Evolutionary conservation across 2,329 filamentous ascomycete genomes (phyloP), one percentile per base, ranked within the genome.

Genomic region (Colletotrichum orbiculare): DNA sequence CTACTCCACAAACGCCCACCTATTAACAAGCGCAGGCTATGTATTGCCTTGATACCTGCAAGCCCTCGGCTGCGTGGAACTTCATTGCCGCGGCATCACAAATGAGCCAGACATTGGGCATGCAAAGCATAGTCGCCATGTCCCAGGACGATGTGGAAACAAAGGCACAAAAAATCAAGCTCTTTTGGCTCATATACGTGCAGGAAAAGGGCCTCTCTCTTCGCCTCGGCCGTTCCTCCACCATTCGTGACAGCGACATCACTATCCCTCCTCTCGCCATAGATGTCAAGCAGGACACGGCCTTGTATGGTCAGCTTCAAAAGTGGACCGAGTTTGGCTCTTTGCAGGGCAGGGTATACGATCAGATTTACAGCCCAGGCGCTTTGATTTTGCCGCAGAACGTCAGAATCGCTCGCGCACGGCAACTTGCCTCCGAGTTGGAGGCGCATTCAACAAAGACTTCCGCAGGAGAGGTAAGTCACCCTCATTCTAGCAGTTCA

Each of bases 171-270:
- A 71, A 70, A 12, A 61, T 49, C 4, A 47, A 60, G 8, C 55
- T 74, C 1, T 75, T 75, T 45, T 74, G 73, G 73, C 58, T 66
- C 7, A 65, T 73, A 1, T 74, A 74, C 46, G 52, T 64, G 6
- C 60, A 63, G 1, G 73, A 75, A 13, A 74, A 74, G 48, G 64
- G 59, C 0, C 61, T 74, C 1, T 69, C 71, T 0, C 61, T 75
- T 8, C 70, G 72, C 8, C 61, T 75, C 2, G 73, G 72, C 0
- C 69, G 72, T 1, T 66, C 73, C 2, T 72, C 71, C 0, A 71
- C 66, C 0, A 69, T 75, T 12, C 69, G 72, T 11, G 73, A 74
- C 8, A 60, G 57, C 15, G 72, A 75, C 17, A 69, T 75, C 17
- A 73, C 72, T 0, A 25, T 73, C 4, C 64, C 68, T 5, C 54